Evolutionary conservation across 2,329 filamentous ascomycete species (phyloP), one percentile per base, ranked within the genome.

Genomic region (Fusarium anguioides): DNA sequence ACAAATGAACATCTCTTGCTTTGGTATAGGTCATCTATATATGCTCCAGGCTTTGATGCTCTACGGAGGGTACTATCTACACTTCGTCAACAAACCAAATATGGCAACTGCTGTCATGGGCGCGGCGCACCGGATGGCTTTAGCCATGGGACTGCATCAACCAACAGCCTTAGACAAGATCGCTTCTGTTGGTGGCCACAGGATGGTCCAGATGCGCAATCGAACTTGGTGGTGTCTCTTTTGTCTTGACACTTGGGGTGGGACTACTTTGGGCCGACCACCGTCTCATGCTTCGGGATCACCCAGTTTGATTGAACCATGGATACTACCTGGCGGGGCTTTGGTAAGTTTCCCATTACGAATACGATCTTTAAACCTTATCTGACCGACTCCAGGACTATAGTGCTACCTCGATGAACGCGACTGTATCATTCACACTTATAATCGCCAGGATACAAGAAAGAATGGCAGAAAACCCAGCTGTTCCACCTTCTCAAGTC

Each of bases 381-480:
- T 33, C 31, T 33, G 9, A 17, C 17, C 2, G 4, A 11, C 8
- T 15, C 3, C 8, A 54, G 41, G 53, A 59, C 20, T 57, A 46
- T 9, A 2, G 87, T 86, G 71, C 82, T 89, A 45, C 84, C 88
- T 5, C 88, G 87, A 59, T 87, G 90, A 51, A 82, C 92, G 8
- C 90, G 89, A 2, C 78, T 93, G 21, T 87, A 91, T 88, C 89
- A 48, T 94, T 94, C 77, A 93, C 91, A 79, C 91, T 91, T 75
- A 91, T 95, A 60, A 89, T 91, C 20, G 93, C 91, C 0, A 86
- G 88, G 62, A 91, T 94, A 56, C 92, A 95, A 75, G 91, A 95
- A 72, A 85, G 88, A 50, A 83, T 95, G 4, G 90, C 91, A 17
- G 87, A 90, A 52, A 86, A 87, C 3, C 90, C 91, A 1, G 81